Base-by-base conservation (phyloP, 768 basidiomycete genomes). In the Pleurotus pulmonarius region DNA sequence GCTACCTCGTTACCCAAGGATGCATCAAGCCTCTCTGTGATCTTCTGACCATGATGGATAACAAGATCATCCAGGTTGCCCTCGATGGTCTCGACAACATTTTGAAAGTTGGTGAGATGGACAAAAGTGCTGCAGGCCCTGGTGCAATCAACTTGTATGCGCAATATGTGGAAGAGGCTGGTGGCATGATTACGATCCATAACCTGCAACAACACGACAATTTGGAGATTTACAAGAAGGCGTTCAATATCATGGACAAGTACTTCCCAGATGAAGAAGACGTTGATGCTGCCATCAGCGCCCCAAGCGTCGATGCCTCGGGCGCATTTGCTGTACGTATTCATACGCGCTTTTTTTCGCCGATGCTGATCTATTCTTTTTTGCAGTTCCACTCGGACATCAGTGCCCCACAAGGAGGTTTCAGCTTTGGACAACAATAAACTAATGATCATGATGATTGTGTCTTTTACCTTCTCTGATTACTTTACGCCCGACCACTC, bases 131-230 rank as follows among this genome's bases (percentile, higher is more conserved):
- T 40, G 80, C 76, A 12, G 93, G 91, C 16, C 87, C 89, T 48
- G 90, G 91, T 43, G 91, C 83, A 9, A 80, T 85, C 22, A 99
- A 99, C 73, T 87, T 92, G 65, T 99, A 98, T 71, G 96, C 97
- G 12, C 74, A 89, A 58, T 98, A 78, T 64, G 93, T 98, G 44
- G 97, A 99, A 73, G 97, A 99, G 74, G 95, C 95, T 8, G 95
- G 97, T 57, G 97, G 97, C 53, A 98, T 99, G 97, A 84, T 94
- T 63, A 91, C 94, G 16, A 98, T 99, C 70, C 96, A 99, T 80
- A 95, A 98, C 73, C 85, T 98, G 55, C 97, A 99, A 75, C 94
- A 96, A 73, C 97, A 98, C 73, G 96, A 99, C 77, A 99, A 99
- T 75, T 74, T 98, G 73, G 96, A 98, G 64, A 98, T 99, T 65